A percentile compares a stretch with the other conserved stretches of the same genome.
phyloP scores from a whole-genome alignment of 352 stramenopile genomes.

The Thalassiosira mediterranea region DNA sequence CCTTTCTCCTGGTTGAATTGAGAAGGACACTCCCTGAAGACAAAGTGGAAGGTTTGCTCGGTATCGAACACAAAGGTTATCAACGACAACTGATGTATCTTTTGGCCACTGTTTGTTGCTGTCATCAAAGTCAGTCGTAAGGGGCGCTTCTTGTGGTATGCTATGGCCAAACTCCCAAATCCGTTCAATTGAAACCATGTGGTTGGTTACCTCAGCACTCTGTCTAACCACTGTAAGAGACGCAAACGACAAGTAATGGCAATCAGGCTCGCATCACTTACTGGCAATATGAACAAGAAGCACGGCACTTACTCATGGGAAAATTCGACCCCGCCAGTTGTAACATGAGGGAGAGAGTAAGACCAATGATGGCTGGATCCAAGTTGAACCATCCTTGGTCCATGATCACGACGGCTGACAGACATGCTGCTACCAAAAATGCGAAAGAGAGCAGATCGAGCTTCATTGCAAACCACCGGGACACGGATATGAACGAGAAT shows the following conservation, averaged over 20 bases:
- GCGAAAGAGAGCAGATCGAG: slow-evolving; percentile 77
- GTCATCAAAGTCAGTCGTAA: slow-evolving; percentile 51
- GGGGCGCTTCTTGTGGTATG: slow-evolving; percentile 61
- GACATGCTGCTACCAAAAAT: slow-evolving; percentile 62
- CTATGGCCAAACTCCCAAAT: slow-evolving; percentile 66
- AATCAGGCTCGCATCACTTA: no score
- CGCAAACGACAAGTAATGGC: no score
- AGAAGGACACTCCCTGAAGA: slow-evolving; percentile 85
- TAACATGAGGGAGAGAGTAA: slow-evolving; percentile 74
- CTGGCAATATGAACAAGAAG: no score
- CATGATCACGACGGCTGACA: slow-evolving; percentile 68
- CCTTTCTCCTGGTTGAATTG: slow-evolving; percentile 88
- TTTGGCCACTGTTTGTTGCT: slow-evolving; percentile 56
- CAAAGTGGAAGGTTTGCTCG: slow-evolving; percentile 77
- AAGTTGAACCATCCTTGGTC: slow-evolving; percentile 50
- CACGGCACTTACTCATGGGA: no score
- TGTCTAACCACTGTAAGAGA: slow-evolving; percentile 78
- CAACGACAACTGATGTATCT: slow-evolving; percentile 65
- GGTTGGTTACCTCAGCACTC: slow-evolving; percentile 75
- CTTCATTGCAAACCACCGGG: slow-evolving; percentile 73
- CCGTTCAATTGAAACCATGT: slow-evolving; percentile 77
- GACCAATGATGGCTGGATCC: slow-evolving; percentile 67
- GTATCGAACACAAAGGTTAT: slow-evolving; percentile 84
- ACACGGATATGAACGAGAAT: slow-evolving; percentile 72
- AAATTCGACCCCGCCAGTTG: slow-evolving; percentile 61